Evolutionary conservation across 495 filamentous ascomycete species (phyloP).

Genomic region (Neurospora africana): DNA sequence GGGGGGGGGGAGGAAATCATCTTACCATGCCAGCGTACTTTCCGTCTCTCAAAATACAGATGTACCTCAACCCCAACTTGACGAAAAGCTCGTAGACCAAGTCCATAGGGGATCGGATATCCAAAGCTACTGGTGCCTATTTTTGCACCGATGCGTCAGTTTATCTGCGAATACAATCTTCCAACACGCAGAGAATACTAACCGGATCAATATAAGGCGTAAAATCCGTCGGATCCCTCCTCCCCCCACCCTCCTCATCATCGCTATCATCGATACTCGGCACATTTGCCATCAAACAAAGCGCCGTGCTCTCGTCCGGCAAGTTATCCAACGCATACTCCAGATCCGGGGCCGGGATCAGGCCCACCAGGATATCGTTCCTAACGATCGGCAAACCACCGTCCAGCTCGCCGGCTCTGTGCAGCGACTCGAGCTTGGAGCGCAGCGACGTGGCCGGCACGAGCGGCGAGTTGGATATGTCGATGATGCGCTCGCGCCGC

Average conservation of each 20-base stretch:
- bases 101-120: slow-evolving; percentile 86
- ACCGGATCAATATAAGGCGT: slow-evolving; percentile 83
- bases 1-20: neutral
- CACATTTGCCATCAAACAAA: slow-evolving; percentile 73
- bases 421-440: slow-evolving; percentile 66
- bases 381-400: slow-evolving; percentile 81
- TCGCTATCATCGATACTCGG: slow-evolving; percentile 45
- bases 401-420: slow-evolving; percentile 82
- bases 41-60: slow-evolving; percentile 79
- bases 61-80: slow-evolving; percentile 84
- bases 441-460: slow-evolving; percentile 67
- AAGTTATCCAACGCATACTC: slow-evolving; percentile 87
- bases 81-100: slow-evolving; percentile 95
- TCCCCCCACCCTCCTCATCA: slow-evolving; percentile 28
- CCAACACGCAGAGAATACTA: slow-evolving; percentile 11
- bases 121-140: slow-evolving; percentile 72
- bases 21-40: slow-evolving; percentile 78
- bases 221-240: slow-evolving; percentile 68
- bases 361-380: slow-evolving; percentile 67
- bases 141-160: neutral
- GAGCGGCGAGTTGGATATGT: slow-evolving; percentile 70
- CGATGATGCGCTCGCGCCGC: slow-evolving; percentile 68
- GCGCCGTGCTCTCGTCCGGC: slow-evolving; percentile 54
- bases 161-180: neutral
- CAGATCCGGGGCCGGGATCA: slow-evolving; percentile 90